Percentiles rank a stretch among this genome's conserved stretches.
phyloP scores from a whole-genome alignment of 768 basidiomycete species.

The Tephrocybe sp. region DNA sequence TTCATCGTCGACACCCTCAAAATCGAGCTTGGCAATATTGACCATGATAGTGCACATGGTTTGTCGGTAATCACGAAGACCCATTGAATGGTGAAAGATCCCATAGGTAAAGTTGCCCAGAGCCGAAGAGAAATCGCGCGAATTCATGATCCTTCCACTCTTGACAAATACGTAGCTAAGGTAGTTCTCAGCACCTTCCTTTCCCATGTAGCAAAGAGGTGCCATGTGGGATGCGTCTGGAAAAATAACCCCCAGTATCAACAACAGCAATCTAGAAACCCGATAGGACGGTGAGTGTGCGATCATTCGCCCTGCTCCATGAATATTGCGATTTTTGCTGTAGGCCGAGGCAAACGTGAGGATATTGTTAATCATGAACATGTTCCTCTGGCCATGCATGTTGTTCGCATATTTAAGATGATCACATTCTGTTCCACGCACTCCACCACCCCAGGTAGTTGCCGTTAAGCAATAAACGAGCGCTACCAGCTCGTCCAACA shows the following conservation, averaged over 20 bases:
- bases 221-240: slow-evolving; percentile 3
- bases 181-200: neutral
- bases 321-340: slow-evolving; percentile 2
- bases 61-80: neutral
- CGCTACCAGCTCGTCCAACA: neutral
- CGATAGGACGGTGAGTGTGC: neutral
- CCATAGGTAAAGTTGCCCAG: neutral
- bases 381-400: neutral
- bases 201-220: neutral
- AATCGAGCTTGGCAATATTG: neutral
- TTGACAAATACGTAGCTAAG: slow-evolving; percentile 1
- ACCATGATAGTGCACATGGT: neutral
- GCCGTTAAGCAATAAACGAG: neutral
- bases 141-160: slow-evolving; percentile 1
- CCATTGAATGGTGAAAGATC: neutral
- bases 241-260: neutral
- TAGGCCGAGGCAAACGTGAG: neutral
- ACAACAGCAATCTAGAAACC: neutral
- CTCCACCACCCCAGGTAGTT: slow-evolving; percentile 6
- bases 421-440: slow-evolving; percentile 1
- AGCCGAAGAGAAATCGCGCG: neutral
- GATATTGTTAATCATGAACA: slow-evolving; percentile 2
- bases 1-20: neutral
- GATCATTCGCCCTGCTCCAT: neutral
- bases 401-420: slow-evolving; percentile 4